Conservation (phyloP, 2,329 filamentous ascomycete genomes). For the Pyrenophora tritici-repentis region DNA sequence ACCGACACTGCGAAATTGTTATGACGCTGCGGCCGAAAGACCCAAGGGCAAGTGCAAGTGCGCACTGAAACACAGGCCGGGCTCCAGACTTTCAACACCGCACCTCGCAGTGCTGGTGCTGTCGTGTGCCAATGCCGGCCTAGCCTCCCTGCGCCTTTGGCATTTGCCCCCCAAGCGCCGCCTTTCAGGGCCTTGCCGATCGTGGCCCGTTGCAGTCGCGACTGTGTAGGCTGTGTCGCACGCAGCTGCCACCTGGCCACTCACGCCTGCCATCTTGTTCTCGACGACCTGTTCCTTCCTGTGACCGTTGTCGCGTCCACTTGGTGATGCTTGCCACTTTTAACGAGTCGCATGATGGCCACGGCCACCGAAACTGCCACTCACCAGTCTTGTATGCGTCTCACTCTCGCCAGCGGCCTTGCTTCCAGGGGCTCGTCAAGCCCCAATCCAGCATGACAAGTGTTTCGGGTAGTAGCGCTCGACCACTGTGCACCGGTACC, state of each 20-base stretch:
- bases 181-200: conserved; percentile 16
- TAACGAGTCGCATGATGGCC: neutral
- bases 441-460: conserved; percentile 34
- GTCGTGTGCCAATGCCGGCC: conserved; percentile 26
- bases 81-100: conserved; percentile 3
- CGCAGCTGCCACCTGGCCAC: conserved; percentile 34
- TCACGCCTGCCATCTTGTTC: conserved; percentile 4
- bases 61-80: conserved; percentile 4
- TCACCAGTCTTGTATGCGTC: conserved; percentile 3
- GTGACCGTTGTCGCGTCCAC: conserved; percentile 27
- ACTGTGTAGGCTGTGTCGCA: neutral
- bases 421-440: conserved; percentile 29
- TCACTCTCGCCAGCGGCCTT: conserved; percentile 12
- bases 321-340: conserved; percentile 30
- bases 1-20: neutral
- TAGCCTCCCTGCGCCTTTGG: too few species aligned
- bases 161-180: conserved; percentile 18
- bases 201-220: conserved; percentile 7
- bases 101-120: conserved; percentile 11
- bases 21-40: neutral
- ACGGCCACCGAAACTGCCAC: neutral
- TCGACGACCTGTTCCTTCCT: conserved; percentile 12
- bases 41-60: too few species aligned
- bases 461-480: conserved; percentile 38
- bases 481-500: conserved; percentile 12